phyloP scores from a whole-genome alignment of 2,329 filamentous ascomycete genomes.

The Paraphoma sp. region DNA sequence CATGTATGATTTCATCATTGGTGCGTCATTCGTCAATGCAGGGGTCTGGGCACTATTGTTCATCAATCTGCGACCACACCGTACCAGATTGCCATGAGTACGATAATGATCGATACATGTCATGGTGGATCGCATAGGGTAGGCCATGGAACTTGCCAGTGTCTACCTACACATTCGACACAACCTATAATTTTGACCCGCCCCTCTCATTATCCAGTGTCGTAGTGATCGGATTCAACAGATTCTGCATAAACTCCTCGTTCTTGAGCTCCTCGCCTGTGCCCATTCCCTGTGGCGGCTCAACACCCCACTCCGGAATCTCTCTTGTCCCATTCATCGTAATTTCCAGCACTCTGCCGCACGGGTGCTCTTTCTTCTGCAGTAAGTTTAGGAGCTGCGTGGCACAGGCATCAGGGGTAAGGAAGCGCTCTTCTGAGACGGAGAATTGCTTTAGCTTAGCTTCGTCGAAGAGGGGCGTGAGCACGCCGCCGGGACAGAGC shows the following conservation, averaged over 20 bases:
- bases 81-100: too few species aligned
- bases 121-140: background rate
- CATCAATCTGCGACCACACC: too few species aligned
- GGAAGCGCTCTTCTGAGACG: conserved; percentile 8
- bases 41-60: too few species aligned
- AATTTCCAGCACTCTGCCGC: conserved; percentile 34
- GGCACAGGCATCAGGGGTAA: conserved; percentile 33
- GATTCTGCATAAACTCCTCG: conserved; percentile 17
- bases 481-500: conserved; percentile 33
- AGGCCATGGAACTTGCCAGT: too few species aligned
- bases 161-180: background rate
- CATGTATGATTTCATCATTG: too few species aligned
- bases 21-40: too few species aligned
- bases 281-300: conserved; percentile 24
- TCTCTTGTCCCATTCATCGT: conserved; percentile 23
- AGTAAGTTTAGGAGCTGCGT: conserved; percentile 27
- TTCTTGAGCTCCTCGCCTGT: conserved; percentile 25
- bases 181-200: conserved; percentile 12
- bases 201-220: conserved; percentile 22
- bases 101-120: too few species aligned
- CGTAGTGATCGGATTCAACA: conserved; percentile 29
- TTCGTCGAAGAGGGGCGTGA: conserved; percentile 33
- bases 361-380: conserved; percentile 36
- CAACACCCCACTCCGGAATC: conserved; percentile 38
- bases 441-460: conserved; percentile 32